phyloP scores from a whole-genome alignment of 805 yeast species.

The Hanseniaspora pseudoguilliermondii region DNA sequence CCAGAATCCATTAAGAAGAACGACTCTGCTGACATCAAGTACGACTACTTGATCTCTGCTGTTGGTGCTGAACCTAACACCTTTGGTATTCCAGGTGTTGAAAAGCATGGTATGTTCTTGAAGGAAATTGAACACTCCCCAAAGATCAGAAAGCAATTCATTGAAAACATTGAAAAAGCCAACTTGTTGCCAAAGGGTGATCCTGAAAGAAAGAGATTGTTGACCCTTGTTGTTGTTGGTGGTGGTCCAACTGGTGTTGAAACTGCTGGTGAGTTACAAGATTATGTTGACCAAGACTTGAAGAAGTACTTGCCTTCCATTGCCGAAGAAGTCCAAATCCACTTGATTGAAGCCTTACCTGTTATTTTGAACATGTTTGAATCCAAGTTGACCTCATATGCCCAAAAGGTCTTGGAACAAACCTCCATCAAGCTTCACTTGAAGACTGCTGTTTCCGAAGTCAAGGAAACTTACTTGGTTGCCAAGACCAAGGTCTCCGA shows the following conservation, averaged over 20 bases:
- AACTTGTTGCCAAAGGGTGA: slow-evolving; percentile 65
- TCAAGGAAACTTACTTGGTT: slow-evolving; percentile 55
- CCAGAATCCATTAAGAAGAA: slow-evolving; percentile 28
- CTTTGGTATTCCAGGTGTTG: slow-evolving; percentile 85
- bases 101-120: slow-evolving; percentile 69
- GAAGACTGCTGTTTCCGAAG: slow-evolving; percentile 80
- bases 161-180: slow-evolving; percentile 83
- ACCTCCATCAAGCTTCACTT: slow-evolving; percentile 62
- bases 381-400: slow-evolving; percentile 33
- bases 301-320: slow-evolving; percentile 78
- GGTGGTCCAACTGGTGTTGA: slow-evolving; percentile 99
- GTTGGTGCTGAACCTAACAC: slow-evolving; percentile 93
- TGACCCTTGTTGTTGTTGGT: slow-evolving; percentile 83
- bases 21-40: slow-evolving; percentile 37
- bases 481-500: slow-evolving; percentile 63
- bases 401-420: slow-evolving; percentile 32
- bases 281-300: slow-evolving; percentile 83
- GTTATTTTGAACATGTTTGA: slow-evolving; percentile 55
- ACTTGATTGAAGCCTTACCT: slow-evolving; percentile 82
- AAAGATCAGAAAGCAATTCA: slow-evolving; percentile 64
- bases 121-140: slow-evolving; percentile 83
- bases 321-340: slow-evolving; percentile 70
- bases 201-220: slow-evolving; percentile 71
- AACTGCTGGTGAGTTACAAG: slow-evolving; percentile 91
- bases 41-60: slow-evolving; percentile 77